Percentiles rank a stretch among this genome's conserved stretches.
Evolutionary conservation across 441 rosid species (phyloP).

Genomic region (Bruguiera hainesii): DNA sequence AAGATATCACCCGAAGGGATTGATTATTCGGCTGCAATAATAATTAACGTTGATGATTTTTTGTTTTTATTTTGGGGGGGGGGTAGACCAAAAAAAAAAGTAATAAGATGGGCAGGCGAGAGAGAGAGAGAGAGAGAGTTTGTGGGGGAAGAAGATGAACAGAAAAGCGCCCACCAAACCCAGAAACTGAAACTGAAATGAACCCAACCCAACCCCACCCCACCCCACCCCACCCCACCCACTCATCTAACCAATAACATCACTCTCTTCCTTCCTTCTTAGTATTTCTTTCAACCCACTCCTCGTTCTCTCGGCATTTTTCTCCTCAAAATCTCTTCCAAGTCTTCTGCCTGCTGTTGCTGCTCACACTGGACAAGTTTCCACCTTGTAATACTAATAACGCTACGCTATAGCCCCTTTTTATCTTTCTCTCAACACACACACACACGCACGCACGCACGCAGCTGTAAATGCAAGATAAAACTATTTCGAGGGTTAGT

Average conservation of each 20-base stretch:
- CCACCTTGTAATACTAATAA: not conserved
- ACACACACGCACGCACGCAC: no score
- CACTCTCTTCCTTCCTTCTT: no score
- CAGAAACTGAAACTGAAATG: not conserved
- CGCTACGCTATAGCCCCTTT: not conserved
- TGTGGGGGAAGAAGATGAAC: not conserved
- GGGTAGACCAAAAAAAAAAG: no score
- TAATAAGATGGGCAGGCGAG: not conserved
- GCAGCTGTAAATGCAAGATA: no score
- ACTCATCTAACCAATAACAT: not conserved
- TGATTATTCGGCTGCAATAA: no score
- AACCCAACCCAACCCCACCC: not conserved
- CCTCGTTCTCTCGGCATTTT: no score
- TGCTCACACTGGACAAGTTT: conserved; percentile 2
- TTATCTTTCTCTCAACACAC: not conserved
- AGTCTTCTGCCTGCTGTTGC: not conserved
- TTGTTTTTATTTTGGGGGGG: no score
- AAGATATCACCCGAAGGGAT: no score
- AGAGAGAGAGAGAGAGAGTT: conserved; percentile 3
- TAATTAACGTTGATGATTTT: no score
- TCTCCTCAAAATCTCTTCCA: not conserved
- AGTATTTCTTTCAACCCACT: no score
- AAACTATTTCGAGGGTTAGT: not conserved
- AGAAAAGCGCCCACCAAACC: not conserved
- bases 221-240: no score